Conservation (phyloP, 345 rosid species). For the Sisymbrium altissimum region DNA sequence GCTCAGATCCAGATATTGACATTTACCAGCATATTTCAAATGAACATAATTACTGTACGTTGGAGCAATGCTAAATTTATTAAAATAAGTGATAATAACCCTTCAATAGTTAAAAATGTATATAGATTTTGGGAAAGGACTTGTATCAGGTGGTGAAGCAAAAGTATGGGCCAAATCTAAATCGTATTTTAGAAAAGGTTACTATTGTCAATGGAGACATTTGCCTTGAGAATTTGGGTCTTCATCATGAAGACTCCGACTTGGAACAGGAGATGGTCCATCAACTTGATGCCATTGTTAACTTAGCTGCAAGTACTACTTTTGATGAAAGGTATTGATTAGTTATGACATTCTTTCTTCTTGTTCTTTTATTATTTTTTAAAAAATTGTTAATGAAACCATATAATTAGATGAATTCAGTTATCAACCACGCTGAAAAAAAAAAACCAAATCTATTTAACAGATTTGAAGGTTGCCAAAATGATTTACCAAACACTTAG, state of each 20-base stretch:
- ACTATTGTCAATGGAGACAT: slow-evolving; percentile 24
- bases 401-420: no score
- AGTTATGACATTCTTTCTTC: no score
- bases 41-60: background rate
- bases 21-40: no score
- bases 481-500: background rate
- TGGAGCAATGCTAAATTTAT: background rate
- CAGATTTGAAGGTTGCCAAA: background rate
- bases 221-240: slow-evolving; percentile 18
- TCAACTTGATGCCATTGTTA: slow-evolving; percentile 26
- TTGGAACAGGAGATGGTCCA: slow-evolving; percentile 18
- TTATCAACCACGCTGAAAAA: no score
- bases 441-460: no score
- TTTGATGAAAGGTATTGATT: slow-evolving; percentile 29
- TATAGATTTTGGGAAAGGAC: slow-evolving; percentile 18
- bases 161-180: slow-evolving; percentile 21
- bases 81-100: background rate
- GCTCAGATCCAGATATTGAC: no score
- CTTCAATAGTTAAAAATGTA: background rate
- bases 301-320: slow-evolving; percentile 32
- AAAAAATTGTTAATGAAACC: no score
- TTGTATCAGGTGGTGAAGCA: slow-evolving; percentile 27
- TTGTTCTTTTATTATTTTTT: no score
- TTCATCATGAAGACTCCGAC: slow-evolving; percentile 5
- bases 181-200: background rate